phyloP scores from a whole-genome alignment of 495 filamentous ascomycete genomes.

The Aspergillus bertholletiae region DNA sequence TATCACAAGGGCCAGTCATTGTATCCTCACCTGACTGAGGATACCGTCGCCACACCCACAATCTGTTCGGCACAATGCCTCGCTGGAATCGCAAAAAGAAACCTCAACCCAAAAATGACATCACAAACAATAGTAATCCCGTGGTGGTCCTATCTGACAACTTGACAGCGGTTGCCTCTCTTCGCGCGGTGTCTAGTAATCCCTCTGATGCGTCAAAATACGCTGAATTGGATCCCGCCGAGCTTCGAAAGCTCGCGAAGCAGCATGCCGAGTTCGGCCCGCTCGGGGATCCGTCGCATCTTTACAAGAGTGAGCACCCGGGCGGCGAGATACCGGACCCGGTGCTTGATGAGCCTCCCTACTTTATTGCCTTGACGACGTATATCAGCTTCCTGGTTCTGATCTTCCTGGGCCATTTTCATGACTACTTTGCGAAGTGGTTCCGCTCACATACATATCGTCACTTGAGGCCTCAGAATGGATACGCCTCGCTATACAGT shows the following conservation, averaged over 20 bases:
- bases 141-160: background rate
- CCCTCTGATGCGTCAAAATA: conserved; percentile 7
- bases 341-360: conserved; percentile 81
- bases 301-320: conserved; percentile 69
- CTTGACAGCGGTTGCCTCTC: conserved; percentile 15
- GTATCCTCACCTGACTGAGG: background rate
- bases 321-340: conserved; percentile 67
- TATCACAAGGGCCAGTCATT: background rate
- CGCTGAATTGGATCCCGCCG: conserved; percentile 41
- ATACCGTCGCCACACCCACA: background rate
- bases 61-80: conserved; percentile 11
- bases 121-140: background rate
- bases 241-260: conserved; percentile 58
- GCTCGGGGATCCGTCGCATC: conserved; percentile 63
- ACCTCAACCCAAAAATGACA: conserved; percentile 7
- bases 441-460: conserved; percentile 69
- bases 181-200: conserved; percentile 17
- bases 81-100: conserved; percentile 28
- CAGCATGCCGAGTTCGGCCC: conserved; percentile 82
- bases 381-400: conserved; percentile 88
- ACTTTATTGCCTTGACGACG: conserved; percentile 85
- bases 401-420: conserved; percentile 80
- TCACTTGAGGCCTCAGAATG: conserved; percentile 67
- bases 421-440: conserved; percentile 85
- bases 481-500: conserved; percentile 83